phyloP scores from a whole-genome alignment of 2,329 filamentous ascomycete species.

The Fusarium sp. region DNA sequence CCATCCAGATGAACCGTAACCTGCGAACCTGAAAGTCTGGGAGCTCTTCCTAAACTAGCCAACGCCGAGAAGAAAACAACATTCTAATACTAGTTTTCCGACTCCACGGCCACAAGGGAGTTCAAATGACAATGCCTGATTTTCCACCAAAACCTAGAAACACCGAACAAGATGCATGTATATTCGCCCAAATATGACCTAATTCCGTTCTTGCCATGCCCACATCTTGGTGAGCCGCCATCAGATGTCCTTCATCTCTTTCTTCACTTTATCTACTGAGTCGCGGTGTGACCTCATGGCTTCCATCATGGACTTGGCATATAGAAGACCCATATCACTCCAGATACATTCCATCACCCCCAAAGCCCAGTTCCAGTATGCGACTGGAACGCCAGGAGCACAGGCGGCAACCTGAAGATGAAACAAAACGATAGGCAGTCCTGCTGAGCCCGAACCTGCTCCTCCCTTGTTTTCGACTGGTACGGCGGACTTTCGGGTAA shows the following conservation, averaged over 20 bases:
- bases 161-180: constrained; percentile 22
- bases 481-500: constrained; percentile 50
- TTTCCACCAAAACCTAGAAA: constrained; percentile 1
- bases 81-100: constrained; percentile 5
- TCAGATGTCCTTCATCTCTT: constrained; percentile 1
- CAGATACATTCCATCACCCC: constrained; percentile 59
- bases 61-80: constrained; percentile 9
- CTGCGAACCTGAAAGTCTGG: neutral
- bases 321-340: constrained; percentile 61
- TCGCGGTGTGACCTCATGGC: constrained; percentile 48
- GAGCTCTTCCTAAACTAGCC: constrained; percentile 1
- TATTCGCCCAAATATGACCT: neutral
- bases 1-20: constrained; percentile 4
- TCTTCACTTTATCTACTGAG: constrained; percentile 23
- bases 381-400: constrained; percentile 55
- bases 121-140: constrained; percentile 8
- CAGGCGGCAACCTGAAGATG: constrained; percentile 59
- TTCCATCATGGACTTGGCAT: constrained; percentile 57
- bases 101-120: neutral
- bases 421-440: constrained; percentile 58
- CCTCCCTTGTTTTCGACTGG: constrained; percentile 50
- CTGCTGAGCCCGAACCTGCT: constrained; percentile 57
- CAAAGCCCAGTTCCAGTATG: constrained; percentile 57
- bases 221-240: neutral
- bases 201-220: neutral